Base-by-base conservation (phyloP, 1,284 basidiomycete species). In the Apiotrichum mycotoxinovorans region DNA sequence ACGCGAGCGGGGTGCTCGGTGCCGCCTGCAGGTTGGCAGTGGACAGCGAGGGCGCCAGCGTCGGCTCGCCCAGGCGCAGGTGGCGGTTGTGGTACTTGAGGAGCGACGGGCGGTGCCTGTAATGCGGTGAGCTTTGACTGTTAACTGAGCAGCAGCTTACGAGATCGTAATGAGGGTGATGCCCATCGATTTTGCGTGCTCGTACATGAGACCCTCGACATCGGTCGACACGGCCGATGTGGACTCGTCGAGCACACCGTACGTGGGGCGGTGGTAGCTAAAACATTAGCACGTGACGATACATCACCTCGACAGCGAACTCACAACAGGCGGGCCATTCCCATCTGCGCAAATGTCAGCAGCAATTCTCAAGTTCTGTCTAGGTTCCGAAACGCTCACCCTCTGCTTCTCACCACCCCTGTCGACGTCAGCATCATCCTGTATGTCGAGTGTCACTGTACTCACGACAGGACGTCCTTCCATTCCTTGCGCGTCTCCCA, bases 221-320 rank as follows among this genome's bases (percentile, higher is more conserved):
- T 98, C 95, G 55, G 90, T 92, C 11, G 92, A 96, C 8, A 98
- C 93, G 1, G 95, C 95, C 61, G 89, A 92, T 5, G 94, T 97
- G 77, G 91, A 95, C 74, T 98, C 94, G 71, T 81, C 80, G 20
- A 82, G 73, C 17, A 83, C 77, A 11, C 68, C 76, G 48, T 72
- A 67, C 8, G 63, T 54, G 7, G 65, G 74, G 30, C 67, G 67
- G 48, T 75, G 72, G 47, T 72, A 75, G 64, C 67, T 72, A 49
- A n/a, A 7, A 22, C 23, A 30, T 38, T 26, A 45, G 40, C 20
- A n/a, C 9, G 25, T 25, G 12, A 0, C 1, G 1, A 5, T 30
- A 3, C 22, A n/a, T 40, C 17, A 38, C 52, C 38, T 66, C 4
- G 18, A n/a, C 40, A 43, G 9, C 49, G 22, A 11, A 57, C 69